phyloP scores from a whole-genome alignment of 768 basidiomycete genomes.

The Podaxis sp. region DNA sequence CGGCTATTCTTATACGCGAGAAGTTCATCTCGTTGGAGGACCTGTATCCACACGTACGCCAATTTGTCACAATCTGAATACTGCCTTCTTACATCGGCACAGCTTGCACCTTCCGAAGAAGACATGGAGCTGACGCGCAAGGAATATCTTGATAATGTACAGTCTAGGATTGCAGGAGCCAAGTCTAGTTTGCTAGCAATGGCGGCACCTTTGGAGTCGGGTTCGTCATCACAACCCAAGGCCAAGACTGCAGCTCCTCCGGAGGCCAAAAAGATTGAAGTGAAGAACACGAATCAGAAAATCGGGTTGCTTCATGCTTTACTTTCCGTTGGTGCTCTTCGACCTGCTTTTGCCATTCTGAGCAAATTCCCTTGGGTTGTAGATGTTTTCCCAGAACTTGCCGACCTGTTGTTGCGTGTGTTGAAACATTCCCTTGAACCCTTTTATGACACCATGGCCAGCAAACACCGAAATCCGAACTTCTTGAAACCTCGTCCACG shows the following conservation, averaged over 20 bases:
- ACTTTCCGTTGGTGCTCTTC: constrained; percentile 83
- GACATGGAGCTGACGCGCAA: constrained; percentile 69
- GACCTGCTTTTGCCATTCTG: constrained; percentile 75
- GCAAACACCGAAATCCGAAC: constrained; percentile 59
- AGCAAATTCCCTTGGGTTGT: constrained; percentile 84
- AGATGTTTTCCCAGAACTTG: constrained; percentile 77
- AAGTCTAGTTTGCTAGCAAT: constrained; percentile 77
- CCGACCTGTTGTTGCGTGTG: constrained; percentile 81
- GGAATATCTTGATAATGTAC: constrained; percentile 62
- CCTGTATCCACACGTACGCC: constrained; percentile 85
- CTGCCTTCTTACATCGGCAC: constrained; percentile 7
- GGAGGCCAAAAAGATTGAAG: constrained; percentile 41
- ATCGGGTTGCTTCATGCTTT: constrained; percentile 74
- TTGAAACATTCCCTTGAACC: constrained; percentile 66
- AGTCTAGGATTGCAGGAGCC: constrained; percentile 63
- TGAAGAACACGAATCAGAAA: constrained; percentile 70
- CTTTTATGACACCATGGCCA: constrained; percentile 58
- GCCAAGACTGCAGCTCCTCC: constrained; percentile 38
- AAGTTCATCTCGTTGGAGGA: constrained; percentile 86
- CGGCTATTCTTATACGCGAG: constrained; percentile 88
- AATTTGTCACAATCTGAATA: constrained; percentile 2
- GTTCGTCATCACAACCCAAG: constrained; percentile 35
- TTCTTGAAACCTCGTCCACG: constrained; percentile 64
- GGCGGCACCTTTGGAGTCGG: constrained; percentile 77
- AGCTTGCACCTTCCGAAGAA: constrained; percentile 58